Evolutionary conservation across 306 rosid species (phyloP), one percentile per base, ranked within the genome.

Genomic region (Rubus parviflorus): DNA sequence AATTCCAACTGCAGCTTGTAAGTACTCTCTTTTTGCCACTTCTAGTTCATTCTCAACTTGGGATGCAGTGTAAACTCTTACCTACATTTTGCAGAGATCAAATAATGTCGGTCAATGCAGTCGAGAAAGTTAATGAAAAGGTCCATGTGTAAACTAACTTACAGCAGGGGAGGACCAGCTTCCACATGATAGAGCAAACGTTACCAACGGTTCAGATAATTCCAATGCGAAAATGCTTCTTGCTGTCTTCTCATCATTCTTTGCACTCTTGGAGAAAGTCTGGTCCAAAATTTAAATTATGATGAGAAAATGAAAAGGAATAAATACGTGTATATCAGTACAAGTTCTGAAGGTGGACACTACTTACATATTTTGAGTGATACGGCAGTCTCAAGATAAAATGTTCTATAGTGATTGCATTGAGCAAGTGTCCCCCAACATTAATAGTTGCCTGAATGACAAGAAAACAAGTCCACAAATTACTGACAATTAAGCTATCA

Each of bases 151-250:
- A 62, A 81, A 89, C 97, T 89, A 81, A 89, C 97, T 89, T 92
- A 95, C 99, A 73, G 92, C 92, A 48, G 99, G 99, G 79, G 99
- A 95, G 72, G 99, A 95, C 97, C 97, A 92, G 78, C 97, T 95
- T 81, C 99, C 99, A 86, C 94, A 85, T 73, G 97, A 95, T 48
- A 95, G 92, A 47, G 99, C 99, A 79, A 89, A 95, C 69, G 99
- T 95, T 38, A 95, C 97, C 67, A 95, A 80, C 5, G 99, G 97
- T 81, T 95, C 99, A n/a, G 99, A 89, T 69, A 95, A 68, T 86
- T 95, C 99, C 83, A 95, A 72, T 46, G 91, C 92, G 61, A 81
- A 90, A 60, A 79, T 80, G 83, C 92, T 90, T 86, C 94, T 92
- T 57, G 87, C 86, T 38, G 87, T 81, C 88, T 88, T 89, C 87